Conservation (phyloP, 2,329 filamentous ascomycete genomes). For the Metarhizium brunneum region DNA sequence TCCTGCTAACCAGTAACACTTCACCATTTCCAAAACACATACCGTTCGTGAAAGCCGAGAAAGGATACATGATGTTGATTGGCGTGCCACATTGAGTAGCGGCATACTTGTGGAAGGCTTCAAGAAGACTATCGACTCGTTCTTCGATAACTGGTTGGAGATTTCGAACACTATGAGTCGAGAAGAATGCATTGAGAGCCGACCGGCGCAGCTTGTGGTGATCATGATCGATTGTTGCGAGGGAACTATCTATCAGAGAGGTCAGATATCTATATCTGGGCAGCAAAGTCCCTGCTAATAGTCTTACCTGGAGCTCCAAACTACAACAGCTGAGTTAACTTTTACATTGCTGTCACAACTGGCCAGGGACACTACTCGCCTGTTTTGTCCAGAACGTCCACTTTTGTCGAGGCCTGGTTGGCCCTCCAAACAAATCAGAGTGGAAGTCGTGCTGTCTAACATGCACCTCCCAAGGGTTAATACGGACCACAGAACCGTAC, state of each 20-base stretch:
- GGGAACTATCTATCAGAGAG: constrained; percentile 18
- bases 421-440: constrained; percentile 27
- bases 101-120: constrained; percentile 20
- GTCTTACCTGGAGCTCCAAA: constrained; percentile 24
- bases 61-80: constrained; percentile 27
- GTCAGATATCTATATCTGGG: not conserved
- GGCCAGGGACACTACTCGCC: constrained; percentile 11
- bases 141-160: constrained; percentile 28
- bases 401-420: constrained; percentile 21
- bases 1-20: not conserved
- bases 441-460: constrained; percentile 28
- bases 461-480: constrained; percentile 30
- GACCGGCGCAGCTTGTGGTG: constrained; percentile 23
- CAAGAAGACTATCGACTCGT: constrained; percentile 22
- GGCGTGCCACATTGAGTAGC: constrained; percentile 15
- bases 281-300: not conserved
- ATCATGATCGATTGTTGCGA: constrained; percentile 26
- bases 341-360: too few relatives aligned
- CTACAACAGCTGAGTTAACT: constrained; percentile 8
- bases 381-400: constrained; percentile 27
- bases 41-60: constrained; percentile 30
- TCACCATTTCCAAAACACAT: not conserved
- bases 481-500: constrained; percentile 32
- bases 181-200: constrained; percentile 28
- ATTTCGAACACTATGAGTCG: constrained; percentile 25